These are phyloP conservation scores for Saturnispora bothae DNA, from an alignment of 805 yeast genomes.

Conservation along the genomic window DNA sequence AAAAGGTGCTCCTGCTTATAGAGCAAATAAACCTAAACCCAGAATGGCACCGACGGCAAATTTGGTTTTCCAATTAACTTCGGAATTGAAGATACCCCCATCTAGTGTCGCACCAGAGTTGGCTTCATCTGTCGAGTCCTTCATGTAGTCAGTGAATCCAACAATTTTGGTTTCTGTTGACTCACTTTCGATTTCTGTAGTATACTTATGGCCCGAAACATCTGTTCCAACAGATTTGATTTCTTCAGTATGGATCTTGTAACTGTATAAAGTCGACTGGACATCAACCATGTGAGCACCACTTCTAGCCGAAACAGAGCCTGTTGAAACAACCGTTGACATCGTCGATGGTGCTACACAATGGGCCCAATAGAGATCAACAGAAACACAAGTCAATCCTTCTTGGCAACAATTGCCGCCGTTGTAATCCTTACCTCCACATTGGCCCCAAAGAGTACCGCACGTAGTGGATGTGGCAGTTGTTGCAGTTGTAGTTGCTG, in stretches of 20 bases:
- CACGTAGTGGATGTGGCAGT: conserved; percentile 13
- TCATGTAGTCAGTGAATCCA: conserved; percentile 14
- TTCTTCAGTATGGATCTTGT: background rate
- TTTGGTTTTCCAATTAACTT: conserved; percentile 16
- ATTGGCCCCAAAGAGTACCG: conserved; percentile 22
- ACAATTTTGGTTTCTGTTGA: conserved; percentile 14
- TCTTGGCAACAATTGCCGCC: conserved; percentile 22
- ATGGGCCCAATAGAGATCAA: conserved; percentile 23
- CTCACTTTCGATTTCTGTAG: conserved; percentile 10
- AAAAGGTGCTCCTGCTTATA: background rate
- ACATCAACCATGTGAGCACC: background rate
- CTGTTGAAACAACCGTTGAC: conserved; percentile 2
- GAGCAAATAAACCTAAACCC: conserved; percentile 17
- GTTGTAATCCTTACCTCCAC: conserved; percentile 22
- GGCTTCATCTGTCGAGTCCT: conserved; percentile 12
- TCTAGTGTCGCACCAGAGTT: conserved; percentile 2
- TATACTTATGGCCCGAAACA: conserved; percentile 1
- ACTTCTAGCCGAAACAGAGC: background rate
- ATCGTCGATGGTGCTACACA: conserved; percentile 21
- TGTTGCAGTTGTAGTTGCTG: conserved; percentile 5
- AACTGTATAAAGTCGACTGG: conserved; percentile 3
- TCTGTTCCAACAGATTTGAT: conserved; percentile 1
- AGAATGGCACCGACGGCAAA: conserved; percentile 16
- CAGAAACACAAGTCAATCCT: conserved; percentile 18
- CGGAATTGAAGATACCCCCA: background rate